Evolutionary conservation across 768 basidiomycete genomes (phyloP).

Genomic region (Amyloporia xantha): DNA sequence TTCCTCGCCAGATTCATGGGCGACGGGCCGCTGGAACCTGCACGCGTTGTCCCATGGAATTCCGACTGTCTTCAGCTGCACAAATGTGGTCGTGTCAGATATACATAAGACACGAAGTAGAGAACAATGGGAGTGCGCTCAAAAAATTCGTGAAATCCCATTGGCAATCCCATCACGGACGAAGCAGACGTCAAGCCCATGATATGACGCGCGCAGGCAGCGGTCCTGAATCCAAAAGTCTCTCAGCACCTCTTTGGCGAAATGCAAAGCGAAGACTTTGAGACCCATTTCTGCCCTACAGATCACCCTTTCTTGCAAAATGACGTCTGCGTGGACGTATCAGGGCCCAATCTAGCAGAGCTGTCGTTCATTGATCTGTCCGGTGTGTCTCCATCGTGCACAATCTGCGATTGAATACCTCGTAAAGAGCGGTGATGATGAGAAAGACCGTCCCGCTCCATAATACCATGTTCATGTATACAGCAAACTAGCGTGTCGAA

Average conservation of each 20-base stretch:
- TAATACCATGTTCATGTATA: too few species aligned
- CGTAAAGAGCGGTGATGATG: too few species aligned
- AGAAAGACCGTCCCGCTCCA: too few species aligned
- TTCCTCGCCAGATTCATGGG: slow-evolving; percentile 14
- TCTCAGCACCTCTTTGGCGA: slow-evolving; percentile 17
- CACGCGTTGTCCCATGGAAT: slow-evolving; percentile 35
- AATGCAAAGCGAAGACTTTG: slow-evolving; percentile 1
- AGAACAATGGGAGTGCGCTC: slow-evolving; percentile 23
- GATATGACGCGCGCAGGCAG: slow-evolving; percentile 55
- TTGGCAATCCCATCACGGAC: slow-evolving; percentile 37
- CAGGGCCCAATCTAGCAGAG: slow-evolving; percentile 21
- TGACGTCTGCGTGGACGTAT: slow-evolving; percentile 21
- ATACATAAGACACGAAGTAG: slow-evolving; percentile 37
- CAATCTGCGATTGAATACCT: too few species aligned
- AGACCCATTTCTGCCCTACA: not conserved
- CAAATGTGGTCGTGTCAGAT: slow-evolving; percentile 27
- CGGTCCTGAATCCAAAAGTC: slow-evolving; percentile 44
- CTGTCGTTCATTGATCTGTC: slow-evolving; percentile 24
- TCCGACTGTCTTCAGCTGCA: slow-evolving; percentile 21
- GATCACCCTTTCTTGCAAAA: slow-evolving; percentile 18
- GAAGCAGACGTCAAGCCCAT: slow-evolving; percentile 42
- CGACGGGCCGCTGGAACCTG: slow-evolving; percentile 34
- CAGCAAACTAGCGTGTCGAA: too few species aligned
- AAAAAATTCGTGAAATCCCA: slow-evolving; percentile 24
- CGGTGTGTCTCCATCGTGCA: slow-evolving; percentile 8